These are phyloP conservation scores for Verticillium alfalfae DNA, from an alignment of 2,329 filamentous ascomycete genomes.

Conservation along the genomic window DNA sequence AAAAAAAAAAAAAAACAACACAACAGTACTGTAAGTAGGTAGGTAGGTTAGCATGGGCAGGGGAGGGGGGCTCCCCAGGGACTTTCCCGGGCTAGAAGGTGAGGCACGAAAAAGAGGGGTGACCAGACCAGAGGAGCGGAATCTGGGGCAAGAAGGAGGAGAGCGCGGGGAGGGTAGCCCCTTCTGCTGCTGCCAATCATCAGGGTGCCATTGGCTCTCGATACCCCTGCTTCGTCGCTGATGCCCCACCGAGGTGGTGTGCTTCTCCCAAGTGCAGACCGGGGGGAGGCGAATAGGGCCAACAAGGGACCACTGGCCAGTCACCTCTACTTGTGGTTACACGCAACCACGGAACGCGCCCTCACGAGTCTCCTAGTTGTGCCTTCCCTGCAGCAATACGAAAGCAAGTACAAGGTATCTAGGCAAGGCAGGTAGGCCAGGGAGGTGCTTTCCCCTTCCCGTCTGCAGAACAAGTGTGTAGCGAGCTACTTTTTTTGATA, in stretches of 20 bases:
- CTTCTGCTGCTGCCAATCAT: slow-evolving; percentile 1
- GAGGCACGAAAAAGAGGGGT: not conserved
- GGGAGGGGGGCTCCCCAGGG: not conserved
- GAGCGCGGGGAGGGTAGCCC: not conserved
- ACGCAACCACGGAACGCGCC: not conserved
- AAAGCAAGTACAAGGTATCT: not conserved
- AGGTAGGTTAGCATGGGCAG: not conserved
- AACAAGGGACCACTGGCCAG: not conserved
- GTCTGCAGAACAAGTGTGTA: too few species aligned
- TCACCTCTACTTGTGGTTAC: not conserved
- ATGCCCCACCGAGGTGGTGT: not conserved
- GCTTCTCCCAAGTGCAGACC: not conserved
- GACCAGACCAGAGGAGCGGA: not conserved
- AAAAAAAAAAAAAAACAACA: too few species aligned
- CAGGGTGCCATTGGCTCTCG: not conserved
- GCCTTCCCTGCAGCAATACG: not conserved
- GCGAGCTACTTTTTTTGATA: too few species aligned
- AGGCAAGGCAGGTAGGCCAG: not conserved
- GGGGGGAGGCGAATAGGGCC: not conserved
- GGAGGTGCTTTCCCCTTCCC: too few species aligned
- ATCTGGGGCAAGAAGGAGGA: not conserved
- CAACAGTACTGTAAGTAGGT: too few species aligned
- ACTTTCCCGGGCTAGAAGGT: not conserved
- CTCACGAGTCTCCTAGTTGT: not conserved
- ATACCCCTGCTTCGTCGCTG: not conserved